phyloP scores from a whole-genome alignment of 2,329 filamentous ascomycete genomes.

The Colletotrichum cordylinicola region DNA sequence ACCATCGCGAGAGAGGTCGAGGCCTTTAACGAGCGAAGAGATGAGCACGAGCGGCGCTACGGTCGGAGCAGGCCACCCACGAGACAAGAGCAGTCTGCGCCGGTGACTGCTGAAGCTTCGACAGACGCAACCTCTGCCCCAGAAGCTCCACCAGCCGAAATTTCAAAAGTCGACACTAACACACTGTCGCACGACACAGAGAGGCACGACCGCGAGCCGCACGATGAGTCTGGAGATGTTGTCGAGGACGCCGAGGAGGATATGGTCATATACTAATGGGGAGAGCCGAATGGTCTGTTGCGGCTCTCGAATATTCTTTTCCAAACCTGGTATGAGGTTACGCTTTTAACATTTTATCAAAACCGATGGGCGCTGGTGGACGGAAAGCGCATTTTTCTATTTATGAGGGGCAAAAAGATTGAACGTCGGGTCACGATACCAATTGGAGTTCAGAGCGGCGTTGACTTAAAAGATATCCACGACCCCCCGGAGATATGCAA shows the following conservation, averaged over 20 bases:
- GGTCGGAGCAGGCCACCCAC: constrained; percentile 25
- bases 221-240: constrained; percentile 78
- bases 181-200: constrained; percentile 30
- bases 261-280: constrained; percentile 81
- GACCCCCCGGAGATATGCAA: not conserved
- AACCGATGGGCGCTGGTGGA: not conserved
- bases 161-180: constrained; percentile 35
- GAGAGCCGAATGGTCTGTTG: not conserved
- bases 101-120: constrained; percentile 30
- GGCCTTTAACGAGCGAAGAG: constrained; percentile 62
- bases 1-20: constrained; percentile 69
- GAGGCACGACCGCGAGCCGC: constrained; percentile 49
- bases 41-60: constrained; percentile 37
- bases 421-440: constrained; percentile 6
- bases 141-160: constrained; percentile 38
- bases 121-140: constrained; percentile 31
- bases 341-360: not conserved
- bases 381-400: not conserved
- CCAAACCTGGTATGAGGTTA: not conserved
- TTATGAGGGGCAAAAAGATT: not conserved
- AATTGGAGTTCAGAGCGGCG: constrained; percentile 11
- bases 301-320: not conserved
- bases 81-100: constrained; percentile 35
- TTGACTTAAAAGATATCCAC: not conserved
- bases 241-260: constrained; percentile 88